Conservation (phyloP, 805 yeast species). For the Scheffersomyces coipomensis region DNA sequence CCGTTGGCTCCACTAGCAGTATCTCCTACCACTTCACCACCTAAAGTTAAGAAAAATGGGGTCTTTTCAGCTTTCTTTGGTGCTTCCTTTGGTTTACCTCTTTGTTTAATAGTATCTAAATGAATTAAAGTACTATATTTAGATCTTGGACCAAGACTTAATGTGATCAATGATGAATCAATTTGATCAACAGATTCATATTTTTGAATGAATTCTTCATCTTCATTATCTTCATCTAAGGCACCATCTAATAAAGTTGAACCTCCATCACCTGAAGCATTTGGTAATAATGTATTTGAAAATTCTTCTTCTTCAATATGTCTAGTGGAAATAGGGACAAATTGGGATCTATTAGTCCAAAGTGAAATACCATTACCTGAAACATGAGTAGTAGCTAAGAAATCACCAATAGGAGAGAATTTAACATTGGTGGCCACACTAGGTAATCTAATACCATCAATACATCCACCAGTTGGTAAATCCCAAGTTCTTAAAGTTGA, state of each 20-base stretch:
- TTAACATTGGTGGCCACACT: slow-evolving; percentile 78
- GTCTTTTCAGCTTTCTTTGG: slow-evolving; percentile 80
- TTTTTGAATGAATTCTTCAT: slow-evolving; percentile 25
- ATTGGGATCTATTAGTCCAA: slow-evolving; percentile 92
- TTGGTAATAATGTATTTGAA: slow-evolving; percentile 62
- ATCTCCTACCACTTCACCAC: slow-evolving; percentile 71
- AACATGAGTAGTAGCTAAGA: slow-evolving; percentile 90
- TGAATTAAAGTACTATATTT: slow-evolving; percentile 78
- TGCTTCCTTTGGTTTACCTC: slow-evolving; percentile 89
- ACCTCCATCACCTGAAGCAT: slow-evolving; percentile 77
- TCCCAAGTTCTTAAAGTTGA: slow-evolving; percentile 95
- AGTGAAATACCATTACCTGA: slow-evolving; percentile 83
- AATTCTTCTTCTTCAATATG: slow-evolving; percentile 77
- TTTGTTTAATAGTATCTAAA: slow-evolving; percentile 76
- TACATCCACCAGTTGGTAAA: slow-evolving; percentile 93
- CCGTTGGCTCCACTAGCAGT: slow-evolving; percentile 53
- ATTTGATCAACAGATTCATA: slow-evolving; percentile 65
- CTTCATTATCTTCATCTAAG: slow-evolving; percentile 42
- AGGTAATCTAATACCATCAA: slow-evolving; percentile 81
- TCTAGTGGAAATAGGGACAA: slow-evolving; percentile 70
- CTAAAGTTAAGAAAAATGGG: slow-evolving; percentile 72
- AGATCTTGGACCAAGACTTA: slow-evolving; percentile 73
- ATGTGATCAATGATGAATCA: slow-evolving; percentile 59
- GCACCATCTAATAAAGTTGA: slow-evolving; percentile 76
- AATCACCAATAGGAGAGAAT: slow-evolving; percentile 85